Evolutionary conservation across 805 yeast species (phyloP).

Genomic region (Barnettozyma populi): DNA sequence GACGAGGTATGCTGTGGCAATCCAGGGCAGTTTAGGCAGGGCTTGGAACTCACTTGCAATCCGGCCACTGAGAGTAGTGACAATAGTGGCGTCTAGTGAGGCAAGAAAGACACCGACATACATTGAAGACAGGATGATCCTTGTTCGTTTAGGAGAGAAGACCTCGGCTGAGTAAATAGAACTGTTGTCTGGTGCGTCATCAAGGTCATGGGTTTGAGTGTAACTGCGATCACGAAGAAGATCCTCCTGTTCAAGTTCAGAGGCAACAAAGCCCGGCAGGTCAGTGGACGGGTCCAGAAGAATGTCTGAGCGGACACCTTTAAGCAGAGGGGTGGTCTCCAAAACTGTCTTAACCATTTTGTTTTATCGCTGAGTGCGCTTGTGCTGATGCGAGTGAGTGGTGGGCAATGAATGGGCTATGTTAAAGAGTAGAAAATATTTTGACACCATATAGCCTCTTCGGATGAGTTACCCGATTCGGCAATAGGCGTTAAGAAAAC

Average conservation of each 20-base stretch:
- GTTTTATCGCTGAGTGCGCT: too few species aligned
- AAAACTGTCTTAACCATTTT: background rate
- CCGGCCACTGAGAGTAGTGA: constrained; percentile 56
- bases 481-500: too few species aligned
- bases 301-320: constrained; percentile 16
- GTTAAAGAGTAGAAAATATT: too few species aligned
- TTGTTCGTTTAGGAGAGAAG: constrained; percentile 16
- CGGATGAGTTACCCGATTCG: background rate
- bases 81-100: constrained; percentile 63
- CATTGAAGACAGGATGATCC: constrained; percentile 36
- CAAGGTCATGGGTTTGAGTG: constrained; percentile 4
- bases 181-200: background rate
- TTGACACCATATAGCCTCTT: background rate
- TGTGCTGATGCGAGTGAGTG: too few species aligned
- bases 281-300: constrained; percentile 29
- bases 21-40: constrained; percentile 61
- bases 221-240: constrained; percentile 18
- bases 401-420: too few species aligned
- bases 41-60: constrained; percentile 68
- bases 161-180: background rate
- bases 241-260: constrained; percentile 28
- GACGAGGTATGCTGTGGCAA: constrained; percentile 63
- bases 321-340: constrained; percentile 15
- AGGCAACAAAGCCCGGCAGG: constrained; percentile 30
- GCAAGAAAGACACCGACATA: constrained; percentile 50